These are phyloP conservation scores for Fusarium neocosmosporiellum DNA, from an alignment of 2,329 filamentous ascomycete genomes.

Conservation along the genomic window DNA sequence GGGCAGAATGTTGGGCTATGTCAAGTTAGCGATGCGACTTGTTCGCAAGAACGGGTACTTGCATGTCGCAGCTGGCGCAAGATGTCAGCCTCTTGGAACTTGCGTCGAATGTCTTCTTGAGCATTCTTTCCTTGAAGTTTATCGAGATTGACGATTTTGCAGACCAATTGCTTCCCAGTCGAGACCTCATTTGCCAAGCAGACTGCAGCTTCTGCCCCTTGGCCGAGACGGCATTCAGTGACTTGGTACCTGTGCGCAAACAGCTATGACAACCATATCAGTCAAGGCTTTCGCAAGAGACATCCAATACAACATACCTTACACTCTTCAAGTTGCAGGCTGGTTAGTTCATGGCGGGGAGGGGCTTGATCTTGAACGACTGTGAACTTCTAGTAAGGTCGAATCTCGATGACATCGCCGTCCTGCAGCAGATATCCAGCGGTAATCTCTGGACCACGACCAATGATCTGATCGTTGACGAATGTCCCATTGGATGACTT, in stretches of 20 bases:
- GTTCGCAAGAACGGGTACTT: constrained; percentile 36
- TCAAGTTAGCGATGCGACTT: constrained; percentile 18
- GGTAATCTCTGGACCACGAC: constrained; percentile 50
- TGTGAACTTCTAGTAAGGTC: constrained; percentile 52
- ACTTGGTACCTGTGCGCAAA: constrained; percentile 50
- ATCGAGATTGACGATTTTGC: constrained; percentile 71
- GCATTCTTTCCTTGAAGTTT: constrained; percentile 40
- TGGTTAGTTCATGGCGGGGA: constrained; percentile 41
- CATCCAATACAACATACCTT: constrained; percentile 38
- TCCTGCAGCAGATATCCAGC: constrained; percentile 60
- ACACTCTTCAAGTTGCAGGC: constrained; percentile 48
- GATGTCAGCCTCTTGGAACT: constrained; percentile 63
- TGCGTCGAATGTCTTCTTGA: constrained; percentile 48
- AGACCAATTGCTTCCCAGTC: constrained; percentile 71
- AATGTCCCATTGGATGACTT: constrained; percentile 65
- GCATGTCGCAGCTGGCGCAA: constrained; percentile 66
- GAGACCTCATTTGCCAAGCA: constrained; percentile 57
- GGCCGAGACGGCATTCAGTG: constrained; percentile 50
- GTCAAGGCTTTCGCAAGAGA: accelerated
- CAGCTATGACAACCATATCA: constrained; percentile 36
- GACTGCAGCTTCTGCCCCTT: constrained; percentile 52
- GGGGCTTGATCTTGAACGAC: constrained; percentile 46
- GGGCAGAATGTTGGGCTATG: constrained; percentile 65
- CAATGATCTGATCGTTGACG: constrained; percentile 60
- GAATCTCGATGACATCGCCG: constrained; percentile 61